These are phyloP conservation scores for Diaporthe aspalathi DNA, from an alignment of 2,329 filamentous ascomycete genomes.

Conservation along the genomic window DNA sequence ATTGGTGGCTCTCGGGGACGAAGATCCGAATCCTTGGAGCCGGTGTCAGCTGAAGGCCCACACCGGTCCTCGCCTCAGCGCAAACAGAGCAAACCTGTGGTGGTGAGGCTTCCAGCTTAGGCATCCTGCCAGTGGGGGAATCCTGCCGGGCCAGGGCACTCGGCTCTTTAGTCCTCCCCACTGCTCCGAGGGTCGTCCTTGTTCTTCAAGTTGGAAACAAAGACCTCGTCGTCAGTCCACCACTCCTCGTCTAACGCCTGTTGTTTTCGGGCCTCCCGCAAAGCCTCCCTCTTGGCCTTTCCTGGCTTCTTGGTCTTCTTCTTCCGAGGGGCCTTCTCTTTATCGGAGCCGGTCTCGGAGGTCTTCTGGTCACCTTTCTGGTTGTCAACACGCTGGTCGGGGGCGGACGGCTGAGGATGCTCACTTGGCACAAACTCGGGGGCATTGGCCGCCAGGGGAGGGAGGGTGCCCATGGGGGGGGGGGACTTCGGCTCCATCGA, in stretches of 20 bases:
- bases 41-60: neutral
- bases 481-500: neutral
- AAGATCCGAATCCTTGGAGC: neutral
- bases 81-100: neutral
- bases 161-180: neutral
- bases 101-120: too few species aligned
- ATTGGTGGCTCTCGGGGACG: neutral
- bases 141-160: too few species aligned
- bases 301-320: neutral
- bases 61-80: neutral
- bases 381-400: neutral
- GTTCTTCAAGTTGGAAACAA: neutral
- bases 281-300: neutral
- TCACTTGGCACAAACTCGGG: slow-evolving; percentile 9
- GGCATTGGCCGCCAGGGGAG: neutral
- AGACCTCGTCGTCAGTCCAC: slow-evolving; percentile 9
- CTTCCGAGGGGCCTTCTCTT: neutral
- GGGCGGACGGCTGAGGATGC: neutral
- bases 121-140: neutral
- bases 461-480: neutral
- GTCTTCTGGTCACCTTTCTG: neutral
- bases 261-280: neutral
- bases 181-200: neutral
- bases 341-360: neutral
- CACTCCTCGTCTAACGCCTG: slow-evolving; percentile 1